A percentile compares a stretch with the other conserved stretches of the same genome.
Conservation (phyloP, 2,329 filamentous ascomycete species). For the Xylaria sp. region DNA sequence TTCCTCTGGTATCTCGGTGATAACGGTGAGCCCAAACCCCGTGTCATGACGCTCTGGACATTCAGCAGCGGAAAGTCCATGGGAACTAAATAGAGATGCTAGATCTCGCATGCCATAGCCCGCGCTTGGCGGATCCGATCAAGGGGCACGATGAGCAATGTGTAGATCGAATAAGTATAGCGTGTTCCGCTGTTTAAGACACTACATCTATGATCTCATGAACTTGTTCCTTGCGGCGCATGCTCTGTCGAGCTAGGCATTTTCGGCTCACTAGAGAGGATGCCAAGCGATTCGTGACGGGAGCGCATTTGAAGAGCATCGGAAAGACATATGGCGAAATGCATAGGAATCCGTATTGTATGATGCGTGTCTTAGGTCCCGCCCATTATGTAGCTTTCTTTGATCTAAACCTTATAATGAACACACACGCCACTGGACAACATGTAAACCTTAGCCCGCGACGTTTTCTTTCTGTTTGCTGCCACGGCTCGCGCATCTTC, state of each 20-base stretch:
- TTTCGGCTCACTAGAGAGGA: conserved; percentile 14
- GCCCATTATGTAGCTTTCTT: neutral
- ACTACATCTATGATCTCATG: conserved; percentile 43
- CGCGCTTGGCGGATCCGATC: neutral
- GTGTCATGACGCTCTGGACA: conserved; percentile 7
- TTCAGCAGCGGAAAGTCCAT: neutral
- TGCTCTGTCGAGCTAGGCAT: conserved; percentile 5
- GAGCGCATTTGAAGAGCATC: conserved; percentile 14
- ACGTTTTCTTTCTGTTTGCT: conserved; percentile 7
- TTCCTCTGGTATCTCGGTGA: neutral
- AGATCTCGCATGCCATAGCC: neutral
- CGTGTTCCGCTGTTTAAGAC: neutral
- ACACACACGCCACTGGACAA: conserved; percentile 18
- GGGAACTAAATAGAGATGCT: neutral
- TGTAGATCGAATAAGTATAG: neutral
- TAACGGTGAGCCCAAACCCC: neutral
- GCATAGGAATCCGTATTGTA: conserved; percentile 16
- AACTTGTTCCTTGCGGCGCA: conserved; percentile 10
- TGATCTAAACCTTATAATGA: conserved; percentile 33
- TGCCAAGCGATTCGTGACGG: conserved; percentile 16
- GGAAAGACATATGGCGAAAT: conserved; percentile 14
- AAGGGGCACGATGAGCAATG: neutral
- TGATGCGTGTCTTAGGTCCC: conserved; percentile 13
- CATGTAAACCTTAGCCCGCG: neutral
- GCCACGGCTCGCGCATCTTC: conserved; percentile 9